phyloP scores from a whole-genome alignment of 1,284 basidiomycete genomes.

The Caloboletus firmus region DNA sequence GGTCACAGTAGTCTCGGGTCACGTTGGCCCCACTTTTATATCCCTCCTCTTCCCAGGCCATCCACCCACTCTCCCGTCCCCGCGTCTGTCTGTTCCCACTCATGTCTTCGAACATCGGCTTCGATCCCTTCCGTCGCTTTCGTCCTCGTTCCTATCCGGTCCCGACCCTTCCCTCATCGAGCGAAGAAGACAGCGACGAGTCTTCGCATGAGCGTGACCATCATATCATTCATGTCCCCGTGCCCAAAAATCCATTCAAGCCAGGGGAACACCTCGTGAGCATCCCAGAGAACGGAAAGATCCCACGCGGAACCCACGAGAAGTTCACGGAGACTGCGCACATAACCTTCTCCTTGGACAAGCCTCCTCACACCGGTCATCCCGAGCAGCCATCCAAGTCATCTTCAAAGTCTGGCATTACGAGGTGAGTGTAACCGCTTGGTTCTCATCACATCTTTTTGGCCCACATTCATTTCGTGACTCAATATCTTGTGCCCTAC shows the following conservation, averaged over 20 bases:
- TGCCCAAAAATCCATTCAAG: slow-evolving; percentile 1
- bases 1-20: slow-evolving; percentile 13
- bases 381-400: not conserved
- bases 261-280: slow-evolving; percentile 1
- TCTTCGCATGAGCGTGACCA: slow-evolving; percentile 21
- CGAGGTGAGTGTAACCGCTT: slow-evolving; percentile 17
- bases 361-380: not conserved
- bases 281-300: not conserved
- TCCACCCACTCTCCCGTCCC: not conserved
- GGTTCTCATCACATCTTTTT: not conserved
- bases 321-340: slow-evolving; percentile 1
- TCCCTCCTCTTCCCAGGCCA: not conserved
- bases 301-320: not conserved
- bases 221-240: slow-evolving; percentile 13
- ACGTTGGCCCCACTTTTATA: slow-evolving; percentile 15
- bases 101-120: slow-evolving; percentile 10
- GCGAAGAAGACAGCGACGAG: slow-evolving; percentile 29
- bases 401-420: not conserved
- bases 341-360: slow-evolving; percentile 4
- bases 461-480: slow-evolving; percentile 11
- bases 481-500: no score
- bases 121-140: slow-evolving; percentile 25
- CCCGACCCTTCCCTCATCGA: not conserved
- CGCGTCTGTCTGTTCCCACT: no score
- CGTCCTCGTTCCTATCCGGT: slow-evolving; percentile 14